Evolutionary conservation across 2,329 filamentous ascomycete genomes (phyloP).

Genomic region (Aspergillus neotritici): DNA sequence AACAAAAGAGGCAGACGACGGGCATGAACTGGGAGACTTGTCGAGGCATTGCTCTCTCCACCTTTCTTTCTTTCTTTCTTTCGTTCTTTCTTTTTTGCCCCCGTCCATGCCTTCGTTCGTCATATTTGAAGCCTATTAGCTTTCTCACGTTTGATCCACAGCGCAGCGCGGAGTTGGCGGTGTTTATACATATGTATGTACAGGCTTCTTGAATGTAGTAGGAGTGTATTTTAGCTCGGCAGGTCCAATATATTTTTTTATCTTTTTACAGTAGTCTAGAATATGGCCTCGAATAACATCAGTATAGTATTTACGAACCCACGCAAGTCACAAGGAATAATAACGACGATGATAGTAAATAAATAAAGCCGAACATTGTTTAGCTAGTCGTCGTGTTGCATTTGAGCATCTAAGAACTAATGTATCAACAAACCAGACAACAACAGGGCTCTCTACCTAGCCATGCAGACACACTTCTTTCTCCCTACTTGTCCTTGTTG

Average conservation of each 20-base stretch:
- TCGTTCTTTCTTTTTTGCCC: slow-evolving; percentile 1
- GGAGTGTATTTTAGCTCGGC: neutral
- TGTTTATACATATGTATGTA: slow-evolving; percentile 10
- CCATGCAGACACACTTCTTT: too few relatives aligned
- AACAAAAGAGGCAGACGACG: slow-evolving; percentile 38
- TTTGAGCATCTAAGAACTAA: neutral
- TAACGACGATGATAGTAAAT: too few relatives aligned
- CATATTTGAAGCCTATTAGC: slow-evolving; percentile 1
- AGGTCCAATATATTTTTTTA: neutral
- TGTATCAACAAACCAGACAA: neutral
- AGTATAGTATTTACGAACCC: too few relatives aligned
- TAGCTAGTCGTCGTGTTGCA: neutral
- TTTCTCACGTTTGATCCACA: slow-evolving; percentile 6
- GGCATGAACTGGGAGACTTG: slow-evolving; percentile 14
- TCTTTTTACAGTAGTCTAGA: neutral
- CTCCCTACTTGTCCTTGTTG: too few relatives aligned
- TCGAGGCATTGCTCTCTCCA: neutral
- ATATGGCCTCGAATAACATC: too few relatives aligned
- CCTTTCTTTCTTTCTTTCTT: slow-evolving; percentile 1
- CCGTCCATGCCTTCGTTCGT: slow-evolving; percentile 1
- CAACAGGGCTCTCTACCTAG: too few relatives aligned
- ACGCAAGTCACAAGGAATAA: too few relatives aligned
- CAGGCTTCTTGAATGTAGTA: neutral
- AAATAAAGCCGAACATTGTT: too few relatives aligned
- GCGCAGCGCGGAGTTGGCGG: slow-evolving; percentile 31